Base-by-base conservation (phyloP, 805 yeast genomes). In the Naumovozyma dairenensis region DNA sequence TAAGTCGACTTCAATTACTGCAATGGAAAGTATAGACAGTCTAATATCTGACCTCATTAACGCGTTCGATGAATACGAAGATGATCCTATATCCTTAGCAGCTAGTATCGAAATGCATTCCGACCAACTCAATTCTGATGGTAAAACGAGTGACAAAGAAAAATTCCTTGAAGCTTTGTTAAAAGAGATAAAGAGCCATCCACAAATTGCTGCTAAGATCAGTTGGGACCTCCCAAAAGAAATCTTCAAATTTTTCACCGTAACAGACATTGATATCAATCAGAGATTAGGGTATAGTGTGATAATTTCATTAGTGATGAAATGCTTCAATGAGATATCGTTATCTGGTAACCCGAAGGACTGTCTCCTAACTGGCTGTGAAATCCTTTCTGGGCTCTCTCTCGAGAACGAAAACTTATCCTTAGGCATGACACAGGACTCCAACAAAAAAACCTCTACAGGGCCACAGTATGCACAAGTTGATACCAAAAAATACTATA, bases 141-240 rank as follows among this genome's bases (percentile, higher is more conserved):
- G 46, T 2, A 34, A 42, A 5, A 14, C 18, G 7, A 69, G 61
- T 0, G 83, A 82, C 33, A 69, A 72, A 35, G 63, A 59, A 2
- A 35, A 43, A 32, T 51, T 82, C n/a, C 55, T 85, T 30, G 57
- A 51, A 0, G 57, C 62, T 3, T 43, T 86, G 10, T 44, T 57
- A 8, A 61, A 58, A 0, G 59, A 74, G 0, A 55, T 84, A 21
- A 46, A 49, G 8, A 56, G 50, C 1, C 54, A 80, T 49, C 62
- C 66, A 13, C 67, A 66, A 8, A 56, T 84, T 20, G 63, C 76
- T 0, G 65, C 69, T 28, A 80, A 78, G 44, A 74, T 86, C 39
- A 94, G 94, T 2, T 87, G 96, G 96, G 96, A 87, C 55, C 51
- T 87, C n/a, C 95, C 95, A 1, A 69, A 67, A 21, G 57, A 82